Percentiles rank a stretch among this genome's conserved stretches.
These are phyloP conservation scores for Aspergillus versicolor DNA, from an alignment of 2,329 filamentous ascomycete genomes.

Conservation along the genomic window DNA sequence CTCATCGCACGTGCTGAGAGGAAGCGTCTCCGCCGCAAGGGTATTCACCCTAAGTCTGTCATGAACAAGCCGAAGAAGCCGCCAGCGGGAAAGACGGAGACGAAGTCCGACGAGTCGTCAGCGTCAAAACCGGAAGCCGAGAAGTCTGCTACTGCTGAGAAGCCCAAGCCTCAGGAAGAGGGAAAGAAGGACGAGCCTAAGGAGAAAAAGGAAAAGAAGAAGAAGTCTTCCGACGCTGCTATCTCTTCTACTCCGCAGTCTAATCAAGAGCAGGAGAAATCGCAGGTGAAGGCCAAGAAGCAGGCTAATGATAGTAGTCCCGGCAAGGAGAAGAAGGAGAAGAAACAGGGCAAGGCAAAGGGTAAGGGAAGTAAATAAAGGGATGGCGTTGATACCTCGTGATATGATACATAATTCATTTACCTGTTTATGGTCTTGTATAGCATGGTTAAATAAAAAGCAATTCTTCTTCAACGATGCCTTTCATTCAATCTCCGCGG, in stretches of 20 bases:
- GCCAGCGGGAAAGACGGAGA: slow-evolving; percentile 16
- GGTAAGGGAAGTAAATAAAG: slow-evolving; percentile 26
- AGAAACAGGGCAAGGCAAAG: slow-evolving; percentile 9
- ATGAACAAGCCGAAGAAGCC: slow-evolving; percentile 39
- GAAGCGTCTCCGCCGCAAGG: slow-evolving; percentile 71
- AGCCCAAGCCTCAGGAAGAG: slow-evolving; percentile 1
- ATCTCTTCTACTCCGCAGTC: background rate
- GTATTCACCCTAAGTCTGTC: slow-evolving; percentile 67
- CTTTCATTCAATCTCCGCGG: background rate
- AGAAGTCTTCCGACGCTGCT: slow-evolving; percentile 7
- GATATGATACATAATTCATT: background rate
- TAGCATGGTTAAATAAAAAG: slow-evolving; percentile 17
- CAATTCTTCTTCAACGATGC: slow-evolving; percentile 4
- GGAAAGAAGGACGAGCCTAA: slow-evolving; percentile 18
- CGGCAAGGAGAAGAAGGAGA: slow-evolving; percentile 22
- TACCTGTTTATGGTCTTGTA: slow-evolving; percentile 1
- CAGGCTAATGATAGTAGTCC: slow-evolving; percentile 15
- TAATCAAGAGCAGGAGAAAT: slow-evolving; percentile 13
- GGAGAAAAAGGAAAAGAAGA: slow-evolving; percentile 16
- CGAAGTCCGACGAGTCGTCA: slow-evolving; percentile 15
- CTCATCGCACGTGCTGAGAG: slow-evolving; percentile 73
- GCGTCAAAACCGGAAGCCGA: slow-evolving; percentile 13
- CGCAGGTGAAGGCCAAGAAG: slow-evolving; percentile 15
- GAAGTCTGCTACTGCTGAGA: background rate
- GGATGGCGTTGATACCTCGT: background rate